A percentile compares a stretch with the other conserved stretches of the same genome.
Evolutionary conservation across 768 basidiomycete species (phyloP).

Genomic region (Hypholoma sublateritium): DNA sequence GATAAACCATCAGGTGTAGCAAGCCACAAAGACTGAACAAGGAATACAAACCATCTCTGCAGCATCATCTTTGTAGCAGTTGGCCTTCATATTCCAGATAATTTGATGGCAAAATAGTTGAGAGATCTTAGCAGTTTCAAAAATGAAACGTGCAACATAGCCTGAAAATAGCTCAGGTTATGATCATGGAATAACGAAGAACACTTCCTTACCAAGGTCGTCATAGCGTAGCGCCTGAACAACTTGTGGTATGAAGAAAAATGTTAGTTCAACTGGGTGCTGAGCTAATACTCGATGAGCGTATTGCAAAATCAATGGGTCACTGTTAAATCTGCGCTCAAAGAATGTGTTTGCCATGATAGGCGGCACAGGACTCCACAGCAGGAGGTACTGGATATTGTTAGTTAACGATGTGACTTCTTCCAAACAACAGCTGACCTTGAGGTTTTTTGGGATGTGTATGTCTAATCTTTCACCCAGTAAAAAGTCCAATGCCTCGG

Average conservation of each 20-base stretch:
- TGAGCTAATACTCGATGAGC: constrained; percentile 94
- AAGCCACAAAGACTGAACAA: neutral
- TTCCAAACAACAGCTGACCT: constrained; percentile 42
- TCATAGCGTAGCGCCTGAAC: constrained; percentile 95
- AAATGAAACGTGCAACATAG: constrained; percentile 93
- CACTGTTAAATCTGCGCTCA: constrained; percentile 78
- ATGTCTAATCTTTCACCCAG: constrained; percentile 70
- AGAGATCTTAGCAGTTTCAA: constrained; percentile 96
- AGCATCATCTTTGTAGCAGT: constrained; percentile 89
- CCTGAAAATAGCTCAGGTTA: constrained; percentile 42
- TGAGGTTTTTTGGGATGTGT: constrained; percentile 63
- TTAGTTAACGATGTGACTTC: neutral
- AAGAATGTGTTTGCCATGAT: constrained; percentile 82
- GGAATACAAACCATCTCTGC: constrained; percentile 68
- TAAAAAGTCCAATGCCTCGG: constrained; percentile 81
- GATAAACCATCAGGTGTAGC: constrained; percentile 5
- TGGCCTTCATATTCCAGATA: constrained; percentile 99
- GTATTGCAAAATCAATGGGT: constrained; percentile 90
- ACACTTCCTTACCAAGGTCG: constrained; percentile 60
- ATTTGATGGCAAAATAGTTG: constrained; percentile 99
- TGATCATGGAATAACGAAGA: neutral
- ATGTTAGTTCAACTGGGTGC: constrained; percentile 91
- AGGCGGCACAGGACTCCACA: constrained; percentile 89
- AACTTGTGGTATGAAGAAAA: constrained; percentile 99
- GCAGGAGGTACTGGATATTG: constrained; percentile 66